Evolutionary conservation across 1,284 basidiomycete genomes (phyloP), one percentile per base, ranked within the genome.

Genomic region (Cryptococcus deneoformans): DNA sequence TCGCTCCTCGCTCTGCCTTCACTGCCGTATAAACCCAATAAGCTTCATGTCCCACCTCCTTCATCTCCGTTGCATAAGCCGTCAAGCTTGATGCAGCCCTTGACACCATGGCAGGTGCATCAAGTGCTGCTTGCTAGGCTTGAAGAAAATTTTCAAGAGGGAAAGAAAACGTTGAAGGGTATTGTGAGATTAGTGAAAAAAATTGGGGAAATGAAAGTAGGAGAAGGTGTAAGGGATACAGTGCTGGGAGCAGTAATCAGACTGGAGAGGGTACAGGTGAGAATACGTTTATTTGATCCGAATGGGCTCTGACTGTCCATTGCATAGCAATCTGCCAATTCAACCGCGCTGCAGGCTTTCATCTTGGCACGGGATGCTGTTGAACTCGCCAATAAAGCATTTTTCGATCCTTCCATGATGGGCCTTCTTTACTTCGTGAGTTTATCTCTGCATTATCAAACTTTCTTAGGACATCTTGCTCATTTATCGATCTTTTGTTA

Each of bases 391-490:
- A 94, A 91, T 12, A 82, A 87, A 44, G 96, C 96, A 0, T 99
- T 98, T 81, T 99, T 96, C 80, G 91, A 93, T 73, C 96, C 94
- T 0, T 88, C 87, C 39, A 98, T 99, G 94, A 80, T 99, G 65
- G 93, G 90, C 6, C 77, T 97, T 69, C 82, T 99, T 29, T 99
- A 99, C 76, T 99, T 99, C 77, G 80, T 81, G 36, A 71, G 79
- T 66, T 65, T 67, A 29, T 2, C 10, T 37, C 20, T 45, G 5
- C 29, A n/a, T 34, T 4, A n/a, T 11, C 6, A 36, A 11, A 20
- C 20, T 20, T 20, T 20, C 20, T 20, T 20, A 20, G 20, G 20
- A 20, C 20, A 20, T 20, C 20, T 20, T 20, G 20, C 20, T 20
- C 8, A 36, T 12, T 49, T 37, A 11, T 29, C 16, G 35, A 49